Evolutionary conservation across 192 early-diverging fungal genomes (phyloP), one percentile per base, ranked within the genome.

Genomic region (Phlyctochytrium arcticum): DNA sequence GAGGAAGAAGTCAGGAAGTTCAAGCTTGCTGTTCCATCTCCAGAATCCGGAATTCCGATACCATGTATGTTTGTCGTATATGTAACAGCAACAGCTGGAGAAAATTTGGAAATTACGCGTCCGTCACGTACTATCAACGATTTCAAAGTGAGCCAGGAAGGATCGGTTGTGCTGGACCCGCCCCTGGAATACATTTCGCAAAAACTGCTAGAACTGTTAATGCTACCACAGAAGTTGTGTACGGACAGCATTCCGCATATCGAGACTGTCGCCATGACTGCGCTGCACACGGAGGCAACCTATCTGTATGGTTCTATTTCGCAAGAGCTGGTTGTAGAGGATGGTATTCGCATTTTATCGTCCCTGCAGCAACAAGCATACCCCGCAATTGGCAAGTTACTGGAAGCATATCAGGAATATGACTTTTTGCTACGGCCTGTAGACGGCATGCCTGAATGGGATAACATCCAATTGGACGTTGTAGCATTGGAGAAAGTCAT

Each of bases 381-480:
- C 4, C 31, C 58, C 1, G 4, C n/a, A 8, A 65, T 75, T 29
- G 39, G 56, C 12, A 30, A 15, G 26, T 6, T 75, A 3, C 19
- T 71, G 6, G 12, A 65, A 15, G 10, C n/a, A 3, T 75, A 75
- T 56, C 31, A 61, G 24, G 21, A 17, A 19, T 71, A 54, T 27
- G 68, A 75, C n/a, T 75, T 70, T 35, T 32, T 75, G 44, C 53
- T 75, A 36, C 50, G 57, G 36, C 48, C 54, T n/a, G 33, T 54
- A 15, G 19, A 47, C 9, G 27, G 27, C 0, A 47, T 23, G n/a
- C 19, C 36, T 9, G 15, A 60, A 6, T 17, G n/a, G 19, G 17
- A 32, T 6, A 12, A 63, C 9, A n/a, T 32, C 9, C 33, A 36
- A 8, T n/a, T 67, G 6, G 63, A 55, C 31, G 23, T 66, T 17